Percentiles rank a stretch among this genome's conserved stretches.
These are phyloP conservation scores for Candida ulmi DNA, from an alignment of 805 yeast genomes.

Conservation along the genomic window DNA sequence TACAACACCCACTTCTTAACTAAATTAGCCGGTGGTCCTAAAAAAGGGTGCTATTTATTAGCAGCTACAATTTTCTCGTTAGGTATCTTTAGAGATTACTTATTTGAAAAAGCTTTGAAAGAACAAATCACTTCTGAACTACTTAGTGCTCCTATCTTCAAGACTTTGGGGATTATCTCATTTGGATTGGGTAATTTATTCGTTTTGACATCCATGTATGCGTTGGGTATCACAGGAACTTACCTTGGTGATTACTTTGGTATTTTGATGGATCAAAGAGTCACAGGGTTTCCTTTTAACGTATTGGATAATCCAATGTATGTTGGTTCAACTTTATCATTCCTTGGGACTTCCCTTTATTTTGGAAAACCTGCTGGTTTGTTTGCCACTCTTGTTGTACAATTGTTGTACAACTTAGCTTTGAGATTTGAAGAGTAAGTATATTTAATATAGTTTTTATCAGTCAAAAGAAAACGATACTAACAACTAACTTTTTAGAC, in stretches of 20 bases:
- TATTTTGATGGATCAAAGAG: conserved; percentile 84
- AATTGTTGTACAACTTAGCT: conserved; percentile 78
- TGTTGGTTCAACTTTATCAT: conserved; percentile 83
- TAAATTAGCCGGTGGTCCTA: conserved; percentile 62
- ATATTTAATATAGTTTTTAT: no score
- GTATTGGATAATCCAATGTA: conserved; percentile 94
- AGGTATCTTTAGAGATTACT: conserved; percentile 77
- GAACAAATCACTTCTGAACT: conserved; percentile 64
- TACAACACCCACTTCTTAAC: conserved; percentile 74
- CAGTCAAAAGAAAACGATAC: no score
- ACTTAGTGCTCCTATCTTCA: conserved; percentile 37
- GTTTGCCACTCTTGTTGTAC: conserved; percentile 64
- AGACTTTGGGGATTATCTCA: conserved; percentile 45
- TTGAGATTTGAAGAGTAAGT: conserved; percentile 84
- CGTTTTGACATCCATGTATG: conserved; percentile 83
- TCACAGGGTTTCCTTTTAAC: conserved; percentile 90
- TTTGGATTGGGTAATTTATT: conserved; percentile 74
- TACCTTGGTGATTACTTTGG: conserved; percentile 97
- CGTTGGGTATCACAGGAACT: conserved; percentile 92
- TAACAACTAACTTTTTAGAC: conserved; percentile 39
- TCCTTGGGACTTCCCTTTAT: conserved; percentile 86
- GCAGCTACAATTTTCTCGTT: conserved; percentile 80
- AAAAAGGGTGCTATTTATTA: conserved; percentile 76
- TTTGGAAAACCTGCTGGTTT: conserved; percentile 90
- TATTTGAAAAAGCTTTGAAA: conserved; percentile 64